Percentiles rank a stretch among this genome's conserved stretches.
Evolutionary conservation across 2,329 filamentous ascomycete genomes (phyloP).

Genomic region (Teratosphaeria gauchensis): DNA sequence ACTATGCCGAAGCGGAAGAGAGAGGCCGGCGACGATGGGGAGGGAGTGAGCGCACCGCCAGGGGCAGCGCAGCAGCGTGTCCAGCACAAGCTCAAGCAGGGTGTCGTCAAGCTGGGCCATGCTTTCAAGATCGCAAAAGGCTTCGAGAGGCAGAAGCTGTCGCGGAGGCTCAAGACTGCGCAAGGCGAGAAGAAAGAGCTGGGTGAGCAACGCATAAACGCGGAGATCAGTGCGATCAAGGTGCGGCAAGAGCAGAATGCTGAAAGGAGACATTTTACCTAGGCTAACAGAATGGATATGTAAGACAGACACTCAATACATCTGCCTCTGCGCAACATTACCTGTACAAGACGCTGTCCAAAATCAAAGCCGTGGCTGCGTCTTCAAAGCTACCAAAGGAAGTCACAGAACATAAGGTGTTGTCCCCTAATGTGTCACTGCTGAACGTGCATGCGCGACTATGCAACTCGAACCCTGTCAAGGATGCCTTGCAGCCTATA

Average conservation of each 20-base stretch:
- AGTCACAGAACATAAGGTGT: conserved; percentile 29
- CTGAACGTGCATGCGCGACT: conserved; percentile 51
- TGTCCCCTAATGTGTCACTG: conserved; percentile 35
- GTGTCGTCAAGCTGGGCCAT: conserved; percentile 51
- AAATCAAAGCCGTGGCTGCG: conserved; percentile 48
- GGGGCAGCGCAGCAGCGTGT: conserved; percentile 33
- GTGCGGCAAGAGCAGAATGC: conserved; percentile 22
- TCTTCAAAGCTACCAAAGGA: conserved; percentile 37
- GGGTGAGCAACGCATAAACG: conserved; percentile 50
- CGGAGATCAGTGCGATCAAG: conserved; percentile 52
- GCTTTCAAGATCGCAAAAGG: conserved; percentile 65
- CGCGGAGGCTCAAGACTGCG: conserved; percentile 51
- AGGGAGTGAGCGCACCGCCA: conserved; percentile 17
- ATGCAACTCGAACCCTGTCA: conserved; percentile 51
- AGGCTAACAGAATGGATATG: conserved; percentile 4
- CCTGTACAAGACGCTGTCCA: conserved; percentile 47
- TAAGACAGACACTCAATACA: conserved; percentile 40
- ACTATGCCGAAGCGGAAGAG: conserved; percentile 26
- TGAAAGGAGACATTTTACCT: neutral
- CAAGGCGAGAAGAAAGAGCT: conserved; percentile 33
- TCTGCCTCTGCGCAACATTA: conserved; percentile 42
- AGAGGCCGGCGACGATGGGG: conserved; percentile 9
- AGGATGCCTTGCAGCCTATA: conserved; percentile 42
- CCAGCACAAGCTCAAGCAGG: conserved; percentile 43
- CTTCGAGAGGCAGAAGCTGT: conserved; percentile 67